Evolutionary conservation across 495 filamentous ascomycete genomes (phyloP).

Genomic region (Aspergillus carlsbadensis): DNA sequence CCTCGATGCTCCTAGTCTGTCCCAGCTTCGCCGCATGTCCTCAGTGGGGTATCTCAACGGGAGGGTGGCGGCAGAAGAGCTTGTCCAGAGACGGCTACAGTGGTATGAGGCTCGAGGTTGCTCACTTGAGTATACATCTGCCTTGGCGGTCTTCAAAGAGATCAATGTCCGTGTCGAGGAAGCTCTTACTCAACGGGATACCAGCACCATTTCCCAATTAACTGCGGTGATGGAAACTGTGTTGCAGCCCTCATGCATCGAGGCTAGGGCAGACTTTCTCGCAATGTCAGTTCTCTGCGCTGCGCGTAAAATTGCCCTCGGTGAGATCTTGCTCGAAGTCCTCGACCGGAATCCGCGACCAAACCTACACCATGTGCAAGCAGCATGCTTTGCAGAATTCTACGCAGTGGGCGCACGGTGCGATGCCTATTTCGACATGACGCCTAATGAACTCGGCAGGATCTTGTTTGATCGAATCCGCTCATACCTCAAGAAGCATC

Average conservation of each 20-base stretch:
- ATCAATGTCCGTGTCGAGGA: conserved; percentile 1
- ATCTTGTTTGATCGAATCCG: conserved; percentile 11
- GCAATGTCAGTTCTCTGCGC: conserved; percentile 16
- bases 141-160: conserved; percentile 7
- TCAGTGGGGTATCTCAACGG: conserved; percentile 15
- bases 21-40: conserved; percentile 10
- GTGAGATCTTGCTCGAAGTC: conserved; percentile 19
- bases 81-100: conserved; percentile 9
- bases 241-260: conserved; percentile 7
- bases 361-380: conserved; percentile 15
- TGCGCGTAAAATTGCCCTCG: conserved; percentile 9
- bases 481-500: conserved; percentile 11
- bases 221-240: not conserved
- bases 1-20: conserved; percentile 8
- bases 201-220: conserved; percentile 5
- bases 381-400: conserved; percentile 15
- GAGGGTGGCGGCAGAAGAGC: conserved; percentile 4
- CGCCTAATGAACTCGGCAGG: conserved; percentile 14
- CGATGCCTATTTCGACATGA: conserved; percentile 19
- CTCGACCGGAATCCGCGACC: conserved; percentile 18
- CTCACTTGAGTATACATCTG: not conserved
- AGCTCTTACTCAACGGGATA: not conserved
- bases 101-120: conserved; percentile 16
- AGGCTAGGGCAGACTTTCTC: conserved; percentile 10
- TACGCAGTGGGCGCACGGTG: conserved; percentile 16